Evolutionary conservation across 306 rosid genomes (phyloP).

Genomic region (Cotoneaster glaucophyllus): DNA sequence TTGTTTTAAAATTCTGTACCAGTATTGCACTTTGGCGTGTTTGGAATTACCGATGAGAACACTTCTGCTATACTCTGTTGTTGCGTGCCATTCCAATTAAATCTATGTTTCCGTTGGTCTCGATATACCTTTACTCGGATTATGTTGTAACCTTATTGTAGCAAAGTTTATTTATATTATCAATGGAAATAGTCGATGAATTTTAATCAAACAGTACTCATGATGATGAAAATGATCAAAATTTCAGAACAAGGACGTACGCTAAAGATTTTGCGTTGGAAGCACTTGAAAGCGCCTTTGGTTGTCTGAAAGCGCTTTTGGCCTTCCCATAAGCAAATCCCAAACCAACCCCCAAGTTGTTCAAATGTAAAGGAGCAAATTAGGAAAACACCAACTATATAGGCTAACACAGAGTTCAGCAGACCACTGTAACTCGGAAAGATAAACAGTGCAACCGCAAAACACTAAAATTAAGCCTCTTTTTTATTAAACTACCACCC

Average conservation of each 20-base stretch:
- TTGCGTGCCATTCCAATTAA: neutral
- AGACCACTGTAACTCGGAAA: neutral
- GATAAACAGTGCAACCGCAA: neutral
- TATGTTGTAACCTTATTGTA: neutral
- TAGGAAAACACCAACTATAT: neutral
- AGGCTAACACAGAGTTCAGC: neutral
- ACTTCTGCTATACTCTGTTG: neutral
- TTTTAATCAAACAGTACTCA: neutral
- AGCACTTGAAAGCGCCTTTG: neutral
- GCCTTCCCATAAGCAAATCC: neutral
- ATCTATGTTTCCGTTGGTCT: neutral
- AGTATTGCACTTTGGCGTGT: neutral
- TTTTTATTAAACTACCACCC: constrained; percentile 32
- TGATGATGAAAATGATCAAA: neutral
- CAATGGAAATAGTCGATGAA: neutral
- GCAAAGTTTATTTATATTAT: neutral
- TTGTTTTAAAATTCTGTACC: neutral
- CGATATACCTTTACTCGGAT: neutral
- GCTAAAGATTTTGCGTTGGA: no score
- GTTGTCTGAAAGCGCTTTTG: neutral
- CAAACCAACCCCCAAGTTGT: neutral
- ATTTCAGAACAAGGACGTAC: no score
- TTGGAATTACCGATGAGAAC: neutral
- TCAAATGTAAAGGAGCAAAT: neutral
- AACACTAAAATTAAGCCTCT: constrained; percentile 10